A percentile compares a stretch with the other conserved stretches of the same genome.
These are phyloP conservation scores for Pseudogymnoascus verrucosus DNA, from an alignment of 2,329 filamentous ascomycete species.

Conservation along the genomic window DNA sequence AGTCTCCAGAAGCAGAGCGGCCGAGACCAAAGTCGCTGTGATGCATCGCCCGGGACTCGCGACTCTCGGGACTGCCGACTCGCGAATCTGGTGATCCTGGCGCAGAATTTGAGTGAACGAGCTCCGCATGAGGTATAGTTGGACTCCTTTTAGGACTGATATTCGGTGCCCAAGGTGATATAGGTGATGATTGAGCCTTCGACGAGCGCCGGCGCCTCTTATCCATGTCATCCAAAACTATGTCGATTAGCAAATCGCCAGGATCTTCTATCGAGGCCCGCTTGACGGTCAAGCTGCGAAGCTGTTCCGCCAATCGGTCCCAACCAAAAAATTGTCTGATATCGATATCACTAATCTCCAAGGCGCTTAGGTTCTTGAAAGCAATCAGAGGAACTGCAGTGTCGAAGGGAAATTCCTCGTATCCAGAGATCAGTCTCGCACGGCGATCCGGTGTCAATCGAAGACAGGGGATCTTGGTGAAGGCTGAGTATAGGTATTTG, in stretches of 20 bases:
- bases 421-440: slow-evolving; percentile 80
- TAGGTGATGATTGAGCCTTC: slow-evolving; percentile 75
- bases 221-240: slow-evolving; percentile 94
- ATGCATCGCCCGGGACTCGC: slow-evolving; percentile 10
- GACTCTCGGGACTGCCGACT: slow-evolving; percentile 17
- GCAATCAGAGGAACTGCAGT: slow-evolving; percentile 92
- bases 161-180: slow-evolving; percentile 55
- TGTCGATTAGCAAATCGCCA: slow-evolving; percentile 80
- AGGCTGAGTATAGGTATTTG: slow-evolving; percentile 95
- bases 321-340: slow-evolving; percentile 96
- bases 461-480: slow-evolving; percentile 94
- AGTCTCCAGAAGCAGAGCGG: slow-evolving; percentile 22
- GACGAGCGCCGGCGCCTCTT: slow-evolving; percentile 80
- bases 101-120: slow-evolving; percentile 60
- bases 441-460: slow-evolving; percentile 87
- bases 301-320: slow-evolving; percentile 86
- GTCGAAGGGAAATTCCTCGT: slow-evolving; percentile 97
- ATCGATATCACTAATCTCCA: slow-evolving; percentile 93
- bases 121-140: slow-evolving; percentile 54
- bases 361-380: slow-evolving; percentile 91
- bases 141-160: slow-evolving; percentile 55
- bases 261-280: slow-evolving; percentile 83
- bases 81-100: slow-evolving; percentile 52
- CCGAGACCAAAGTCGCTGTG: neutral
- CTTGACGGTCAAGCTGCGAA: slow-evolving; percentile 82